Percentiles rank a stretch among this genome's conserved stretches.
Evolutionary conservation across 164 flowering plant species (phyloP).

Genomic region (Dillenia turbinata): DNA sequence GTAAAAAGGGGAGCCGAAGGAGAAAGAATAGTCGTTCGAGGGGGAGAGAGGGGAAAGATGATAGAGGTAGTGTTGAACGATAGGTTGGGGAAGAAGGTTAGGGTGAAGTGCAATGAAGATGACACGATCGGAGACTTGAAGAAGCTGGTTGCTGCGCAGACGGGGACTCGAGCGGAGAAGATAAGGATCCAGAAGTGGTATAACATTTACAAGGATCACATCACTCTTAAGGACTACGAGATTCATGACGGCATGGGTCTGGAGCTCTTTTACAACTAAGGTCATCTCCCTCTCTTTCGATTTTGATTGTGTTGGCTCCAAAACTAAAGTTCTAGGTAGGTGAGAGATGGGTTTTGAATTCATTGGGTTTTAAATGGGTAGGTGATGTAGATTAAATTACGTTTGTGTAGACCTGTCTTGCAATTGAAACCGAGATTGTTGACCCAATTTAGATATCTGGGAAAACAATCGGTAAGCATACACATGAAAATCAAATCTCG

Average conservation of each 20-base stretch:
- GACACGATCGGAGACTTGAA: slow-evolving; percentile 92
- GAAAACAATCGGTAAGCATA: too few species aligned
- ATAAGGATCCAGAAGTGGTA: slow-evolving; percentile 93
- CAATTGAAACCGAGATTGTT: too few species aligned
- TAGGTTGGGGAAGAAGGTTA: slow-evolving; percentile 86
- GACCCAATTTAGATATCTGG: too few species aligned
- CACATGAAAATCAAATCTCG: too few species aligned
- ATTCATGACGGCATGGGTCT: slow-evolving; percentile 97
- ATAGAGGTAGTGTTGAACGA: slow-evolving; percentile 94
- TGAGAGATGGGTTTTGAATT: too few species aligned
- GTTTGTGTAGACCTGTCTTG: too few species aligned
- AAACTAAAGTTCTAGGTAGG: too few species aligned
- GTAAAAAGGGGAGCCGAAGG: too few species aligned
- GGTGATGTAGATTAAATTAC: too few species aligned
- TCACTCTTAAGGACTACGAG: slow-evolving; percentile 89
- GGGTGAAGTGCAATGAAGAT: slow-evolving; percentile 94
- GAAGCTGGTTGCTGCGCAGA: slow-evolving; percentile 94
- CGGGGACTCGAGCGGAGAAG: slow-evolving; percentile 77
- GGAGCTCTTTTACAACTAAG: slow-evolving; percentile 82
- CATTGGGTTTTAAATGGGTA: too few species aligned
- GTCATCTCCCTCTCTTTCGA: background rate
- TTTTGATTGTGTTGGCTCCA: background rate
- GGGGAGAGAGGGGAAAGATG: slow-evolving; percentile 39
- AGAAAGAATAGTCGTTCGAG: too few species aligned
- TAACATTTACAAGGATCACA: slow-evolving; percentile 82